Conservation (phyloP, 148 eudicot genomes). For the Fagopyrum homotropicum region DNA sequence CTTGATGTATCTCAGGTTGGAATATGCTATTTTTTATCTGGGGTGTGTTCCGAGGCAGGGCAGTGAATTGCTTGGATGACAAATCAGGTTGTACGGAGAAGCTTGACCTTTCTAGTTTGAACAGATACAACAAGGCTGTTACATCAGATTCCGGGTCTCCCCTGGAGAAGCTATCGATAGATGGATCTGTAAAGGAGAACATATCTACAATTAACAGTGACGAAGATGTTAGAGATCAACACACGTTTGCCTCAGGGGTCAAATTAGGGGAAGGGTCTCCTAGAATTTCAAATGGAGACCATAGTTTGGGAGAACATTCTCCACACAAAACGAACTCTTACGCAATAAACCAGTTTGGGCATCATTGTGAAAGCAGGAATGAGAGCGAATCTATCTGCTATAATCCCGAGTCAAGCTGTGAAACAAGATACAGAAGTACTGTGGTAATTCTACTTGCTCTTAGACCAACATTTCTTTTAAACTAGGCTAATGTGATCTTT, state of each 20-base stretch:
- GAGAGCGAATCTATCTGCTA: neutral
- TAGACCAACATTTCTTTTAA: constrained; percentile 5
- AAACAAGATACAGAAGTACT: neutral
- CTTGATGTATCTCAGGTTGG: constrained; percentile 61
- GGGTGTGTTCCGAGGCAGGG: constrained; percentile 83
- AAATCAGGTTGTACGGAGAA: constrained; percentile 24
- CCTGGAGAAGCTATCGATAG: constrained; percentile 32
- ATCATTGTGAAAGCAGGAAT: constrained; percentile 16
- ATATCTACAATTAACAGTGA: constrained; percentile 16
- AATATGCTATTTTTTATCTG: constrained; percentile 73
- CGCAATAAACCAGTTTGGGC: constrained; percentile 20
- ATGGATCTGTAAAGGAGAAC: constrained; percentile 28
- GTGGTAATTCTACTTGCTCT: constrained; percentile 5
- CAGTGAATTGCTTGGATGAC: constrained; percentile 27
- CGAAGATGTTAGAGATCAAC: constrained; percentile 10
- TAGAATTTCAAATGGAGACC: constrained; percentile 30
- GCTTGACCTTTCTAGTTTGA: constrained; percentile 19
- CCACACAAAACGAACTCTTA: constrained; percentile 12
- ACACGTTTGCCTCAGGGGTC: constrained; percentile 16
- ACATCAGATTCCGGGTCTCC: constrained; percentile 12
- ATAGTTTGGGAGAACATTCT: constrained; percentile 21
- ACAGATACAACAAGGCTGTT: constrained; percentile 2
- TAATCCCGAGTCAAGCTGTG: neutral
- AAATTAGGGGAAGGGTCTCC: constrained; percentile 19
- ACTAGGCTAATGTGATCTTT: neutral